Conservation (phyloP, 176 grass and related monocot genomes). For the bread wheat (Triticum aestivum) region IWGSC_CS_RefSeq_v2.1 NC_057802.1:607734574-607735073, state of each 20-base stretch:
- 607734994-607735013: not conserved
- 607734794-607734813: conserved; percentile 11
- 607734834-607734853: not conserved
- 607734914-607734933: conserved; percentile 11
- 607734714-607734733: conserved; percentile 74
- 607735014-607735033: not conserved
- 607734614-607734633: conserved; percentile 68
- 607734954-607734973: not conserved
- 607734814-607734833: not conserved
- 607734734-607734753: conserved; percentile 48
- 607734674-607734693: conserved; percentile 66
- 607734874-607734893: conserved; percentile 37
- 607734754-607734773: conserved; percentile 49
- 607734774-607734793: conserved; percentile 44
- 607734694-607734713: conserved; percentile 81
- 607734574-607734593: conserved; percentile 68
- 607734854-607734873: conserved; percentile 38
- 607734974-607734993: not conserved
- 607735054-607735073: not conserved
- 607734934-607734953: conserved; percentile 53
- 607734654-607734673: conserved; percentile 78
- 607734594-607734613: conserved; percentile 48
- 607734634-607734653: conserved; percentile 84
- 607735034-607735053: not conserved
- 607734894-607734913: conserved; percentile 27